Conservation (phyloP, 257 asterid genomes). For the Capsicum rhomboideum region DNA sequence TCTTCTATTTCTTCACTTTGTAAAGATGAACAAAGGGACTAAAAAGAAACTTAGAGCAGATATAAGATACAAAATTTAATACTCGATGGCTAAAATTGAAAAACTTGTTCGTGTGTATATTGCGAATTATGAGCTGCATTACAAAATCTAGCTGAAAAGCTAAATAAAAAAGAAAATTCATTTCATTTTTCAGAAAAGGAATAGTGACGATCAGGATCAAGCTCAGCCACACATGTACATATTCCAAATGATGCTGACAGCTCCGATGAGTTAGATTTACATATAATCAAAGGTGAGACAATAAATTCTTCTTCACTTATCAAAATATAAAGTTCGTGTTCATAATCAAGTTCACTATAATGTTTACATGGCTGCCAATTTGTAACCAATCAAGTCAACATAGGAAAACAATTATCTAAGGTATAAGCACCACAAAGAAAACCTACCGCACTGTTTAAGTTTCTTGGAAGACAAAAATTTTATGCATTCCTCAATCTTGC, state of each 20-base stretch:
- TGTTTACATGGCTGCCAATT: neutral
- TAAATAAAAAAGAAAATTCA: neutral
- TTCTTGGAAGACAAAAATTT: slow-evolving; percentile 33
- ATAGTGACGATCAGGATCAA: neutral
- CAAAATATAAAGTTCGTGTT: neutral
- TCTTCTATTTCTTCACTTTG: neutral
- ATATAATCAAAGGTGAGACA: neutral
- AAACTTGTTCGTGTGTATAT: neutral
- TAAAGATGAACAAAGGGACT: neutral
- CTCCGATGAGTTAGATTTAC: neutral
- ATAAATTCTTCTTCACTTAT: neutral
- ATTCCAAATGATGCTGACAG: neutral
- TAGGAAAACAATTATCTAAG: neutral
- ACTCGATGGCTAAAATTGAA: neutral
- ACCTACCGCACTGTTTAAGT: slow-evolving; percentile 23
- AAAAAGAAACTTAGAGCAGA: neutral
- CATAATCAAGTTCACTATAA: neutral
- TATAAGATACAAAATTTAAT: neutral
- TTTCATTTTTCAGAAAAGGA: neutral
- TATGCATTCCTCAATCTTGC: slow-evolving; percentile 35
- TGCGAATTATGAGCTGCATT: neutral
- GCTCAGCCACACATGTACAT: neutral
- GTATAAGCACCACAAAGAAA: neutral
- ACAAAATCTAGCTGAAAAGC: neutral
- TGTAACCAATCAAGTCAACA: neutral